Conservation (phyloP, 1,139 yeast genomes). For the Scheffersomyces cryptocercus region DNA sequence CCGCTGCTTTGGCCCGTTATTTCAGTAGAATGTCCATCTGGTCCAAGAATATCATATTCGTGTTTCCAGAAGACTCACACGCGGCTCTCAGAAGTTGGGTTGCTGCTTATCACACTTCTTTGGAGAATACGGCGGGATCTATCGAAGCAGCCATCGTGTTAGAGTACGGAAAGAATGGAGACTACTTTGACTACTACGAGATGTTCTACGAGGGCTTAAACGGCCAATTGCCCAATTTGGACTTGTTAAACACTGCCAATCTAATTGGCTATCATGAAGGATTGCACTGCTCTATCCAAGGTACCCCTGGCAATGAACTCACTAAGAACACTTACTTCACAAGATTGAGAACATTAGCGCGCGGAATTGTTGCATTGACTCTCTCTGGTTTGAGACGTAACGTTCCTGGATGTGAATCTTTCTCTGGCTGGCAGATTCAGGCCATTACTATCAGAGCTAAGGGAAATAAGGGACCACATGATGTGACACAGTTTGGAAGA, state of each 20-base stretch:
- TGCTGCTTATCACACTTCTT: slow-evolving; percentile 83
- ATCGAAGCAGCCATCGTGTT: slow-evolving; percentile 88
- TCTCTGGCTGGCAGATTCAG: slow-evolving; percentile 96
- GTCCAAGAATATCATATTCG: slow-evolving; percentile 91
- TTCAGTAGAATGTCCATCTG: slow-evolving; percentile 86
- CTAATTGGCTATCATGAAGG: slow-evolving; percentile 74
- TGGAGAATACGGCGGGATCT: slow-evolving; percentile 92
- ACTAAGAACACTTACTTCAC: slow-evolving; percentile 48
- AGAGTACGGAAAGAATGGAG: slow-evolving; percentile 71
- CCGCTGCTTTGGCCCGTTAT: slow-evolving; percentile 74
- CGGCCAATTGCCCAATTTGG: slow-evolving; percentile 95
- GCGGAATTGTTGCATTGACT: slow-evolving; percentile 69
- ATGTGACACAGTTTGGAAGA: slow-evolving; percentile 91
- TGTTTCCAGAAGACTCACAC: slow-evolving; percentile 74
- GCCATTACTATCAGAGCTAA: slow-evolving; percentile 77
- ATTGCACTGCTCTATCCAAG: slow-evolving; percentile 67
- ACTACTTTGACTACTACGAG: slow-evolving; percentile 74
- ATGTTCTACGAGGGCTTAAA: slow-evolving; percentile 84
- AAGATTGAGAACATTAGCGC: slow-evolving; percentile 59
- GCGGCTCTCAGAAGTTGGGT: slow-evolving; percentile 85
- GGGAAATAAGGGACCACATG: slow-evolving; percentile 59
- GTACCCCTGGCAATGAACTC: slow-evolving; percentile 49
- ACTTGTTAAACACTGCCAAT: slow-evolving; percentile 79
- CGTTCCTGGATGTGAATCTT: slow-evolving; percentile 79
- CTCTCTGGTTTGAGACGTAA: slow-evolving; percentile 64